Evolutionary conservation across 2,329 filamentous ascomycete species (phyloP).

Genomic region (Raffaelea arxii): DNA sequence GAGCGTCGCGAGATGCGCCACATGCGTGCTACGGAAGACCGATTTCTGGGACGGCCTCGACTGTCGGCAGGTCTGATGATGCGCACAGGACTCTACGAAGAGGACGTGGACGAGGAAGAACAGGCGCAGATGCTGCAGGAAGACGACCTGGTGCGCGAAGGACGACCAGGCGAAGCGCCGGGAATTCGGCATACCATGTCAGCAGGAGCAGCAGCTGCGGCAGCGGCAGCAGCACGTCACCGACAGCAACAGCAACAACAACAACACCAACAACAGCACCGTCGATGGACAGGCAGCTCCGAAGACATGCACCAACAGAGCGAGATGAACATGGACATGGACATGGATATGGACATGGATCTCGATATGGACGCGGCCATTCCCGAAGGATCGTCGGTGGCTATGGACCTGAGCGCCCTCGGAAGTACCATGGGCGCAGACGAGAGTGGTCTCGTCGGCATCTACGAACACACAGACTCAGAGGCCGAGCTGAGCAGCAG

Average conservation of each 20-base stretch:
- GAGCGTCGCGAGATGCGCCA: conserved; percentile 35
- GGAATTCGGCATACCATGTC: background rate
- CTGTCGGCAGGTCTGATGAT: conserved; percentile 9
- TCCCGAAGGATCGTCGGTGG: conserved; percentile 46
- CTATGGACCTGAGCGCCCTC: conserved; percentile 8
- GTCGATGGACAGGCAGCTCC: background rate
- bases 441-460: conserved; percentile 24
- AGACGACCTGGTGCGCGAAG: conserved; percentile 40
- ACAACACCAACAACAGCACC: background rate
- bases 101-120: conserved; percentile 44
- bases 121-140: conserved; percentile 53
- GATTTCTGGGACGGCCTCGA: conserved; percentile 43
- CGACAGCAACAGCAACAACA: conserved; percentile 1
- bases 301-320: background rate
- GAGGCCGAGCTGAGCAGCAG: conserved; percentile 50
- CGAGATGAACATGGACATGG: background rate
- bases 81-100: conserved; percentile 41
- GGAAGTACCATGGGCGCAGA: background rate
- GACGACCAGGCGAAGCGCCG: too few relatives aligned
- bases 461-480: conserved; percentile 71
- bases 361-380: conserved; percentile 64
- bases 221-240: background rate
- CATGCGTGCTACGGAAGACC: conserved; percentile 49
- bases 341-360: conserved; percentile 45
- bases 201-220: background rate